Base-by-base conservation (phyloP, 75 land plant species). In the Selaginella tamariscina region DNA sequence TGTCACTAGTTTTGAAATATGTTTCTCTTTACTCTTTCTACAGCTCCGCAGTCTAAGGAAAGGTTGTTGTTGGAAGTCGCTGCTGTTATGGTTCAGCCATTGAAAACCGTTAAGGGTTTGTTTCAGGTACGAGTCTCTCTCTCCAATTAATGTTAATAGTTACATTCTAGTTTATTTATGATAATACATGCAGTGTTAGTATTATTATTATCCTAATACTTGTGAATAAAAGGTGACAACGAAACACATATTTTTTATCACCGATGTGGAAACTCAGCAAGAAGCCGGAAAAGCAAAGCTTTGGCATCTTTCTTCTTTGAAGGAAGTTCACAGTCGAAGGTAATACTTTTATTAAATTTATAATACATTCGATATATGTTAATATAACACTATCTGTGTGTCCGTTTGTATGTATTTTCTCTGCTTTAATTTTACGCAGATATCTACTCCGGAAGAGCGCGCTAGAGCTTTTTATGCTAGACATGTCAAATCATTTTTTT, bases 271-370 rank as follows among this genome's bases (percentile, higher is more conserved):
- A 54, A 56, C 63, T 44, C 67, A 67, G 13, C 64, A 72, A 26
- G 69, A 55, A 22, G 74, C 68, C 44, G 70, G 54, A 54, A 68
- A 68, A 69, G 72, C 66, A 32, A 74, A 78, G 2, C 78, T 83
- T 70, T 95, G 99, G 99, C 73, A 72, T 55, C 60, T 95, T 33
- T 78, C 99, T 29, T 80, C 85, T 18, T 82, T 95, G 65, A 82
- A 80, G 70, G 92, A 91, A 70, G 76, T 95, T n/a, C 82, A 81
- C 68, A 91, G 97, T 65, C 71, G 99, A 78, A 95, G 99, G 99
- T 95, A 30, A 69, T 68, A 0, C 20, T 56, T 39, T 5, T 15
- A 5, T 15, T 5, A 39, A 15, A 39, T 39, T n/a, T n/a, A n/a
- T n/a, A n/a, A n/a, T n/a, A n/a, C n/a, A n/a, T n/a, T n/a, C n/a